Evolutionary conservation across 129 eudicot species (phyloP), one percentile per base, ranked within the genome.

Genomic region (Silybum marianum): DNA sequence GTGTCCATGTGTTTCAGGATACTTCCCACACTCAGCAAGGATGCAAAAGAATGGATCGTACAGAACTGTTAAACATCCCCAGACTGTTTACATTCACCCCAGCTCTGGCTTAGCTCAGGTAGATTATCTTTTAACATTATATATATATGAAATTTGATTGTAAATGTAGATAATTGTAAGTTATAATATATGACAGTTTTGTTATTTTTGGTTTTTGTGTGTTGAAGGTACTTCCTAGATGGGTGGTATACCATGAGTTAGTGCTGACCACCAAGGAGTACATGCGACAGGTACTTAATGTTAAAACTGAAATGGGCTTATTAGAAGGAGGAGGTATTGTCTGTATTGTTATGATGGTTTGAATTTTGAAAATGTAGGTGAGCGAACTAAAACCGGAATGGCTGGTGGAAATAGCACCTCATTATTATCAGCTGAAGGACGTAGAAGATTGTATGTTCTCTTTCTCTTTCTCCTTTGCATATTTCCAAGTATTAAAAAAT

Each of bases 401-500:
- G 98, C 86, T 95, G 51, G 91, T 92, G 69, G 99, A 95, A 75
- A 96, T 96, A 54, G 99, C 99, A 69, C 99, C 99, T 38, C 99
- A 93, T 76, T 96, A 89, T 85, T 96, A 96, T 82, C 99, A 93
- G 73, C 21, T 83, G 75, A 91, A 93, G 84, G 97, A 93, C 30
- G 94, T 93, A 7, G 94, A 91, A 86, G 98, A 93, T 83, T 2
- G 96, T 91, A 88, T 74, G 91, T 66, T 42, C 84, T 54, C 75
- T 77, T 80, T 82, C 67, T 46, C 83, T 42, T 78, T 70, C 62
- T 30, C 28, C 48, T 14, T n/a, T 8, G n/a, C 19, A 16, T 54
- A 5, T 9, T 16, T 19, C 0, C 7, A 18, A 58, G 23, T 58
- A 16, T 54, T 54, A 54, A 9, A 48, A 48, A 48, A 48, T 48